A percentile compares a stretch with the other conserved stretches of the same genome.
Evolutionary conservation across 169 alveolate species (phyloP).

Genomic region (Plasmodium chabaudi): DNA sequence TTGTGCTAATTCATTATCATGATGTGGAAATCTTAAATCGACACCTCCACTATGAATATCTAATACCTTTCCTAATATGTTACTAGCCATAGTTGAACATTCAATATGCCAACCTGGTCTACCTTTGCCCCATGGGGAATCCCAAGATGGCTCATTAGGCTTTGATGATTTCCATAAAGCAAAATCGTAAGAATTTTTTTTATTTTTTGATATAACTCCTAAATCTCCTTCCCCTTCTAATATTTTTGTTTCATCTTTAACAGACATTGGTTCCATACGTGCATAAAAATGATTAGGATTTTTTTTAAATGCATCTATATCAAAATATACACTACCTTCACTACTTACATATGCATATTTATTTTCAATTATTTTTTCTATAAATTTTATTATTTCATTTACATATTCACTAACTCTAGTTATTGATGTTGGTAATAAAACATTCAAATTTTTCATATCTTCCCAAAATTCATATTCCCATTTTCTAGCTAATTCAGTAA

Average conservation of each 20-base stretch:
- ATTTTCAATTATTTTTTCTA: constrained; percentile 91
- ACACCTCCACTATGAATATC: constrained; percentile 99
- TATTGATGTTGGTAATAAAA: constrained; percentile 94
- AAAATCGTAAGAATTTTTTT: constrained; percentile 95
- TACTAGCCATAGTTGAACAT: constrained; percentile 98
- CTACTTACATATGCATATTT: constrained; percentile 97
- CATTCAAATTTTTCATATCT: constrained; percentile 93
- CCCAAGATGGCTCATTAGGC: constrained; percentile 98
- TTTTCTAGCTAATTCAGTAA: constrained; percentile 89
- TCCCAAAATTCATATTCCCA: constrained; percentile 94
- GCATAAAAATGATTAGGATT: constrained; percentile 92
- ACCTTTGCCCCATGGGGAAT: constrained; percentile 98
- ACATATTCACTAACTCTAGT: constrained; percentile 97
- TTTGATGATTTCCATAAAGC: constrained; percentile 99
- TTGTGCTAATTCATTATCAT: constrained; percentile 99
- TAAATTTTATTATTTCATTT: constrained; percentile 94
- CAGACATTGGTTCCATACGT: constrained; percentile 94
- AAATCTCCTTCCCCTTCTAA: constrained; percentile 96
- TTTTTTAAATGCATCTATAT: constrained; percentile 91
- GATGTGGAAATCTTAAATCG: constrained; percentile 99
- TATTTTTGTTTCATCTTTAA: constrained; percentile 84
- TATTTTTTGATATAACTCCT: constrained; percentile 91
- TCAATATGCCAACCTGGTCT: constrained; percentile 99
- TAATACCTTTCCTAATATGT: constrained; percentile 92
- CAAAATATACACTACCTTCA: constrained; percentile 97